A percentile compares a stretch with the other conserved stretches of the same genome.
Conservation (phyloP, 2,329 filamentous ascomycete genomes). For the Gyromitra esculenta region DNA sequence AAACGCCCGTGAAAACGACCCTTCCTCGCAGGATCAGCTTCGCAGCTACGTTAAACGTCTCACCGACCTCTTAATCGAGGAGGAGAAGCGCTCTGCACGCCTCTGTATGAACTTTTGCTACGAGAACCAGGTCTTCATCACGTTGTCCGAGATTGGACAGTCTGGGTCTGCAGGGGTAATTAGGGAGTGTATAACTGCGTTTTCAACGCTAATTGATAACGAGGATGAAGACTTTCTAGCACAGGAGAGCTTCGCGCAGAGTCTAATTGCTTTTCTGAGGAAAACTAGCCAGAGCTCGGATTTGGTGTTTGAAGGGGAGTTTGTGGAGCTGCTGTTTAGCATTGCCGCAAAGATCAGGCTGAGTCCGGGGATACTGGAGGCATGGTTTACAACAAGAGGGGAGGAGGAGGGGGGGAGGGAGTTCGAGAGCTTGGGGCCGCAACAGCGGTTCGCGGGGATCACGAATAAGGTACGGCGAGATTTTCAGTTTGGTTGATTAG, state of each 20-base stretch:
- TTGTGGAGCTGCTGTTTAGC: conserved; percentile 93
- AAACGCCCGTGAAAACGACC: conserved; percentile 57
- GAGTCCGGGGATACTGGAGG: conserved; percentile 83
- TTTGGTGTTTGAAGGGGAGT: conserved; percentile 82
- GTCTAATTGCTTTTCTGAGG: conserved; percentile 84
- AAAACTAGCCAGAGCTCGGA: conserved; percentile 79
- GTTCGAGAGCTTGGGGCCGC: conserved; percentile 57
- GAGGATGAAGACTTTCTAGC: conserved; percentile 96
- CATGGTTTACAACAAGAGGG: conserved; percentile 81
- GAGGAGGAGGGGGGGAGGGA: conserved; percentile 63
- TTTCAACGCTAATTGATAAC: conserved; percentile 91
- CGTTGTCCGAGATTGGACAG: conserved; percentile 87
- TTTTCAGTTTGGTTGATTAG: not conserved
- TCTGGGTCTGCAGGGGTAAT: conserved; percentile 87
- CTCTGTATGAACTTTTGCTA: conserved; percentile 89
- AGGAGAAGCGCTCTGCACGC: conserved; percentile 58
- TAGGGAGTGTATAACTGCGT: conserved; percentile 83
- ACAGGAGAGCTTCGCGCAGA: conserved; percentile 83
- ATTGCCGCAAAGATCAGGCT: conserved; percentile 95
- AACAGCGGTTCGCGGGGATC: conserved; percentile 79
- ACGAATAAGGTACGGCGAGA: conserved; percentile 69
- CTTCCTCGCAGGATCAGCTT: conserved; percentile 55
- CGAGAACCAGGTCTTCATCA: conserved; percentile 86
- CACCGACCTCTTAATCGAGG: conserved; percentile 57
- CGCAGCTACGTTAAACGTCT: conserved; percentile 56